Percentiles rank a stretch among this genome's conserved stretches.
Conservation (phyloP, 495 filamentous ascomycete genomes). For the Halenospora varia region DNA sequence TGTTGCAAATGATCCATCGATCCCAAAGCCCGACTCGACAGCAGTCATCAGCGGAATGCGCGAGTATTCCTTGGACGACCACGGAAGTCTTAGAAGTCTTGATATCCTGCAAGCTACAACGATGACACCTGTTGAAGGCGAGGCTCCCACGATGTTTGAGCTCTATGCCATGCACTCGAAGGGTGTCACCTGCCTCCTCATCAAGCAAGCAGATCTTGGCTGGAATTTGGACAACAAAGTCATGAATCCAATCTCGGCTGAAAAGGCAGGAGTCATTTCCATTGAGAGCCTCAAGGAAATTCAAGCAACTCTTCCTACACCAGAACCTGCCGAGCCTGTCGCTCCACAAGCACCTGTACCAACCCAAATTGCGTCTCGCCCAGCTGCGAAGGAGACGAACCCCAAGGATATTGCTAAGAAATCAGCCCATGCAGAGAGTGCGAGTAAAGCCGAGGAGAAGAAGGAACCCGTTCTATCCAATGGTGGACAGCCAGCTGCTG, state of each 20-base stretch:
- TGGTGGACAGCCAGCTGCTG: constrained; percentile 8
- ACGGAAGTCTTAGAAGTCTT: constrained; percentile 84
- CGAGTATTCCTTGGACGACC: constrained; percentile 87
- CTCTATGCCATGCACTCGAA: constrained; percentile 97
- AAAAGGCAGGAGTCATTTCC: constrained; percentile 50
- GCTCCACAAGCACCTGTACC: constrained; percentile 9
- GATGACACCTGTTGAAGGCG: constrained; percentile 47
- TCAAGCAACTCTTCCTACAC: constrained; percentile 29
- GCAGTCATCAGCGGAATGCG: constrained; percentile 93
- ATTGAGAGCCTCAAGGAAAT: constrained; percentile 39
- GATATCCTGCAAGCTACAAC: constrained; percentile 69
- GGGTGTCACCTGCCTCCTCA: constrained; percentile 79
- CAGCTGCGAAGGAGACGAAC: constrained; percentile 16
- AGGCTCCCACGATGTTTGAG: constrained; percentile 66
- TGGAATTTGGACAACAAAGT: constrained; percentile 86
- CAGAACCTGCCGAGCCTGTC: constrained; percentile 22
- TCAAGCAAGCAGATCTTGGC: constrained; percentile 84
- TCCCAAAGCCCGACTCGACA: constrained; percentile 85
- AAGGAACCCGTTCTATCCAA: constrained; percentile 13
- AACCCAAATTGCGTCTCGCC: constrained; percentile 14
- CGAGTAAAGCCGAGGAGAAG: constrained; percentile 39
- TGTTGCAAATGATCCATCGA: constrained; percentile 61
- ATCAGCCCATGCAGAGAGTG: constrained; percentile 28
- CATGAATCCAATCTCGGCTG: constrained; percentile 68
- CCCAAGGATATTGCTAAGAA: constrained; percentile 20